Evolutionary conservation across 2,329 filamentous ascomycete genomes (phyloP), one percentile per base, ranked within the genome.

Genomic region (Xylariaceae sp.): DNA sequence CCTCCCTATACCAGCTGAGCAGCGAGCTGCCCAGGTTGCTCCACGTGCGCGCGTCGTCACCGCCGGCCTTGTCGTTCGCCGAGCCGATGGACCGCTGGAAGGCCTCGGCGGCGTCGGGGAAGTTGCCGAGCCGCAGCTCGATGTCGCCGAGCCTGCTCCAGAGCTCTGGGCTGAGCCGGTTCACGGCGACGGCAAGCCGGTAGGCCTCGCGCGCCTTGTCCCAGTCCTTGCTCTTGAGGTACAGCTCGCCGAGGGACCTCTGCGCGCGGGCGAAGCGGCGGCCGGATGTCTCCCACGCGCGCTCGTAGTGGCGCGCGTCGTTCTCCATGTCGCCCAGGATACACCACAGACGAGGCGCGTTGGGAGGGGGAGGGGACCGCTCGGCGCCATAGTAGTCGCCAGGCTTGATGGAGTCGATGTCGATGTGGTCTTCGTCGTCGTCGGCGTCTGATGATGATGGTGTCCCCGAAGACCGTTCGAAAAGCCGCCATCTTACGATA

Each of bases 81-180:
- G 67, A 64, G 50, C 85, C 81, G 9, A 98, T 89, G 7, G 84
- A 83, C 15, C 88, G 76, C 7, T 81, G 80, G 61, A 94, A 98
- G 0, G 88, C 83, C 50, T 90, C 81, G 1, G 86, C 81, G 0
- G 92, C 90, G 14, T 84, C 83, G 14, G 81, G 71, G 66, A 85
- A 97, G 27, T 81, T 71, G 8, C 78, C 78, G 0, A 94, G 71
- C 35, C 90, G 81, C 14, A 98, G 73, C 49, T 83, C 78, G 36
- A 94, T 87, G 57, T 94, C 95, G 6, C 92, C 92, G 4, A 97
- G 70, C 0, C 89, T 81, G 55, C 88, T 88, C 92, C 92, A 98
- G 40, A 88, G 79, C 37, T 85, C 76, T 2, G 86, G 77, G 57
- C 88, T 90, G 27, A 95, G 70, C 11, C 86, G 77, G 59, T 94